A percentile compares a stretch with the other conserved stretches of the same genome.
Conservation (phyloP, 495 filamentous ascomycete genomes). For the Bacidia gigantensis region DNA sequence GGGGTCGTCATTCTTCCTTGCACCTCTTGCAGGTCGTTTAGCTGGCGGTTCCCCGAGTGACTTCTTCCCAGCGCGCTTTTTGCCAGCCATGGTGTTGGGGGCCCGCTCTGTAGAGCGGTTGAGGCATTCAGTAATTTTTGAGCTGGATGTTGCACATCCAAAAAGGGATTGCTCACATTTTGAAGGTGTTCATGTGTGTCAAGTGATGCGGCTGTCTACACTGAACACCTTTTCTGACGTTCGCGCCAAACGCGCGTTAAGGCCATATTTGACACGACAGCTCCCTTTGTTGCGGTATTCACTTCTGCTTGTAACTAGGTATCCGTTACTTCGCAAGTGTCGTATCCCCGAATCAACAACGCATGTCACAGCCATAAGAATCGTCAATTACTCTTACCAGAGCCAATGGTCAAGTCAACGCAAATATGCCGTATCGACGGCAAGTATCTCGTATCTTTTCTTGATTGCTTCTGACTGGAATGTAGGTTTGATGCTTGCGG, state of each 20-base stretch:
- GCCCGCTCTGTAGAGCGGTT: too few relatives aligned
- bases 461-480: slow-evolving; percentile 1
- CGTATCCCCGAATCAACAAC: too few relatives aligned
- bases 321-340: background rate
- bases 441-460: slow-evolving; percentile 26
- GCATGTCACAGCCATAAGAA: too few relatives aligned
- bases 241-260: background rate
- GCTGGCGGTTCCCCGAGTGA: background rate
- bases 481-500: slow-evolving; percentile 82
- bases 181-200: background rate
- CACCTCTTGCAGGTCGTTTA: background rate
- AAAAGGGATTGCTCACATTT: background rate
- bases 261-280: background rate
- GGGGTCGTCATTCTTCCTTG: slow-evolving; percentile 25
- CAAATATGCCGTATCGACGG: slow-evolving; percentile 90
- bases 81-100: slow-evolving; percentile 2
- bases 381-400: too few relatives aligned
- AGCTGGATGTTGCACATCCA: too few relatives aligned
- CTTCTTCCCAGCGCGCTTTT: slow-evolving; percentile 2
- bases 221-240: background rate
- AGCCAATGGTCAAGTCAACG: slow-evolving; percentile 90
- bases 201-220: background rate
- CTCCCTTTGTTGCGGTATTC: background rate
- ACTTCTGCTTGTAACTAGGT: background rate
- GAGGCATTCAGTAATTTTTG: too few relatives aligned